Evolutionary conservation across 1,139 yeast genomes (phyloP), one percentile per base, ranked within the genome.

Genomic region (Debaryomyces sp.): DNA sequence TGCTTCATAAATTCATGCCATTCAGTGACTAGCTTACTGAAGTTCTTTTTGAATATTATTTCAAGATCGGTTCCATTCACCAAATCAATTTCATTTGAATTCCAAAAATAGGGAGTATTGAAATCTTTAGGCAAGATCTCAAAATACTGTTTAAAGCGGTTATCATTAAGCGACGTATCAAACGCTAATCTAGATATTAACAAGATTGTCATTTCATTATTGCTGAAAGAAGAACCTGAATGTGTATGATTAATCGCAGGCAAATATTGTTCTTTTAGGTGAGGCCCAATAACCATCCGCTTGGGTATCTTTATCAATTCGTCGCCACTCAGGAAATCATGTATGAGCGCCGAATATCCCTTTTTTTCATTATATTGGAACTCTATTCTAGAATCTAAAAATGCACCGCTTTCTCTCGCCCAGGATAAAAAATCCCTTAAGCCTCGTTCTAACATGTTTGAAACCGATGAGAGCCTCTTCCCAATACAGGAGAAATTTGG

Each of bases 71-170:
- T 48, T 22, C 38, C 35, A 18, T 41, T 21, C 15, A 48, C 33
- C 15, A 48, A 30, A 32, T 40, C 39, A 17, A 23, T 30, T 35
- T 45, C 51, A 10, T 43, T 15, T 15, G 43, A 34, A 21, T 40
- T 43, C 53, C 53, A 50, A 30, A 45, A 48, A 29, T 35, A 50
- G 3, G 53, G 51, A 12, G 27, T 17, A 30, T 38, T 39, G 18
- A 44, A 43, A 34, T 43, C 22, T 18, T 45, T 41, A 21, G 53
- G 49, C 26, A 50, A 38, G 8, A 50, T 45, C 23, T 48, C 45
- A 6, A 47, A 42, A 43, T 48, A 50, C 12, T 45, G 49, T 18
- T 37, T 24, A 24, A 48, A 50, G 13, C 22, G 23, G 13, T 43
- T 24, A 7, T 41, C 39, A 12, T 22, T 12, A 18, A 32, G 32